phyloP scores from a whole-genome alignment of 371 early-diverging fungal genomes.

The Mortierella sp. region DNA sequence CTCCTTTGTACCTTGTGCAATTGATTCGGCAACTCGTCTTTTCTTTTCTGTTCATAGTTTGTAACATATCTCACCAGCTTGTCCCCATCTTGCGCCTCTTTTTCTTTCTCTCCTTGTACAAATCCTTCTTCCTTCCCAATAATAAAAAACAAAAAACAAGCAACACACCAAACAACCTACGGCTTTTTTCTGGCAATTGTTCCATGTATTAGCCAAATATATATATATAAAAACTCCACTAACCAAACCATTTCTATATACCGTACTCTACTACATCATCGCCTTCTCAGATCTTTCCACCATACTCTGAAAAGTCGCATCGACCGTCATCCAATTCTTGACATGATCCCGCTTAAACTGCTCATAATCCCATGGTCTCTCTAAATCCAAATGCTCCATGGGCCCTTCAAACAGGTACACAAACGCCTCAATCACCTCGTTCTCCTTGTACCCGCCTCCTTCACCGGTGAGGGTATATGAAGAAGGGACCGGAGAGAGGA shows the following conservation, averaged over 20 bases:
- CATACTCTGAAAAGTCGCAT: conserved; percentile 36
- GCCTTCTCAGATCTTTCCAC: conserved; percentile 17
- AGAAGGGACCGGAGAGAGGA: conserved; percentile 28
- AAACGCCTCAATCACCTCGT: conserved; percentile 23
- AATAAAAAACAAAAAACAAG: not conserved
- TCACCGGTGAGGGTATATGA: conserved; percentile 2
- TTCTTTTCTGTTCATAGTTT: conserved; percentile 7
- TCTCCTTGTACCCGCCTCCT: conserved; percentile 10
- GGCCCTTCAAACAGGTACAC: conserved; percentile 35
- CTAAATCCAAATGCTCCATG: conserved; percentile 10
- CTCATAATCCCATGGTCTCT: conserved; percentile 17
- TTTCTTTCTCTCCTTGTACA: not conserved
- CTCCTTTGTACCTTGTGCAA: not conserved
- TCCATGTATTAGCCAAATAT: too few relatives aligned
- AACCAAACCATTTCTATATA: not conserved
- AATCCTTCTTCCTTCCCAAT: not conserved
- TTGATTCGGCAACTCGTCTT: not conserved
- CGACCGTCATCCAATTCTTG: conserved; percentile 26
- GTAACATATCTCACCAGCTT: not conserved
- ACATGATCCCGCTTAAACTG: conserved; percentile 35
- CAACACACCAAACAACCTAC: not conserved
- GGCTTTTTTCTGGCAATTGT: not conserved
- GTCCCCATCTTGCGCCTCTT: not conserved
- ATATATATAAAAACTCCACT: too few relatives aligned
- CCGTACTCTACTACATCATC: not conserved